These are phyloP conservation scores for Boletus fagicola DNA, from an alignment of 768 basidiomycete genomes.

Conservation along the genomic window DNA sequence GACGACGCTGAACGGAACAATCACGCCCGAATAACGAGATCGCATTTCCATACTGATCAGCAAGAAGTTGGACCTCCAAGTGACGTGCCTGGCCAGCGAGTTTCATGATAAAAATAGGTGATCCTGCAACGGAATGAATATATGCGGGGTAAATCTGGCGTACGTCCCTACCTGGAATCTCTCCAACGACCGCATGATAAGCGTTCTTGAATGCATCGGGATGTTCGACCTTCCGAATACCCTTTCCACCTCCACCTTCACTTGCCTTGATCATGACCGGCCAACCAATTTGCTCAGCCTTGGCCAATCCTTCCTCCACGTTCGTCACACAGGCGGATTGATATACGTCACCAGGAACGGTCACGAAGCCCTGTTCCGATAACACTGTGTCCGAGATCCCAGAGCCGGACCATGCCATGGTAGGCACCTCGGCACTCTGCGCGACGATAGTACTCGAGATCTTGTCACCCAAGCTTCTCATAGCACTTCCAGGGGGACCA, in stretches of 20 bases:
- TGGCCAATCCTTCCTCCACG: constrained; percentile 82
- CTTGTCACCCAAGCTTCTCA: constrained; percentile 99
- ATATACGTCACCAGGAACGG: constrained; percentile 91
- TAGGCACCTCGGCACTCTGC: constrained; percentile 93
- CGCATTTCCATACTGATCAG: constrained; percentile 98
- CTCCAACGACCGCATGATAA: constrained; percentile 89
- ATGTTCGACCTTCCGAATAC: constrained; percentile 91
- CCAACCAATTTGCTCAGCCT: constrained; percentile 87
- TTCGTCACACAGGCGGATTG: constrained; percentile 80
- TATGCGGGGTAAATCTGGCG: background rate
- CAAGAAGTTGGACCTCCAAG: constrained; percentile 95
- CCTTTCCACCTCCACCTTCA: constrained; percentile 98
- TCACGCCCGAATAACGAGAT: constrained; percentile 99
- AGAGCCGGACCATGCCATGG: constrained; percentile 98
- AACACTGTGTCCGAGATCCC: constrained; percentile 87
- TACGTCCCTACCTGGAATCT: constrained; percentile 80
- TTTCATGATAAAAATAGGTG: constrained; percentile 99
- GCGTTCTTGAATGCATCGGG: constrained; percentile 91
- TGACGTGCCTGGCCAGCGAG: constrained; percentile 97
- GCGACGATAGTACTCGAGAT: constrained; percentile 99
- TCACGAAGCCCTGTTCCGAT: constrained; percentile 86
- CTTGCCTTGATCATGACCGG: constrained; percentile 99
- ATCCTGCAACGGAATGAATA: constrained; percentile 53
- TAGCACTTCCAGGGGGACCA: constrained; percentile 96
- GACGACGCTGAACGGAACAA: constrained; percentile 98